A percentile compares a stretch with the other conserved stretches of the same genome.
Conservation (phyloP, 306 rosid species). For the Hippophae rhamnoides region DNA sequence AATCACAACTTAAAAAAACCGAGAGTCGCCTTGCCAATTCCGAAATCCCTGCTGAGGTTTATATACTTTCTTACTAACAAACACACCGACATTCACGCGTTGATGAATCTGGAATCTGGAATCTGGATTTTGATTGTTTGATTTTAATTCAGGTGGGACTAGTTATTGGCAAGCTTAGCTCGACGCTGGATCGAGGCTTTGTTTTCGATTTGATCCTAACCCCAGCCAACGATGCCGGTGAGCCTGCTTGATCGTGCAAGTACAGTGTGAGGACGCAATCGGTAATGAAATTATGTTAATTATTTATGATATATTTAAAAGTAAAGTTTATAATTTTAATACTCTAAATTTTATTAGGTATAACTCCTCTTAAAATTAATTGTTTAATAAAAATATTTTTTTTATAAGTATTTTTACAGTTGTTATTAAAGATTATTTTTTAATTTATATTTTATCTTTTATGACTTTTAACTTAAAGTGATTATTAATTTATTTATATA, state of each 20-base stretch:
- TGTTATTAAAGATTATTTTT: no score
- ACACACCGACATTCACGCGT: not conserved
- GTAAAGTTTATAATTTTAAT: no score
- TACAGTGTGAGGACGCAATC: no score
- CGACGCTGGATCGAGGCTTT: slow-evolving; percentile 59
- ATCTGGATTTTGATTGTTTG: not conserved
- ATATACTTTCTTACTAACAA: not conserved
- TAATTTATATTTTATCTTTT: no score
- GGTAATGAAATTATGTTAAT: no score
- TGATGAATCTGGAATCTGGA: slow-evolving; percentile 2
- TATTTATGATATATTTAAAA: no score
- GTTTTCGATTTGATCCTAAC: slow-evolving; percentile 70
- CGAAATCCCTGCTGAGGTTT: slow-evolving; percentile 45
- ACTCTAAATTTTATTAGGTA: no score
- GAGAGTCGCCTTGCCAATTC: slow-evolving; percentile 72
- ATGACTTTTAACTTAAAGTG: no score
- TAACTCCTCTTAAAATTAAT: no score
- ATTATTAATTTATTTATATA: no score
- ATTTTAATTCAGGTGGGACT: slow-evolving; percentile 59
- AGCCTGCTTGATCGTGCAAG: slow-evolving; percentile 26
- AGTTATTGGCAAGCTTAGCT: slow-evolving; percentile 63
- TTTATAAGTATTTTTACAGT: no score
- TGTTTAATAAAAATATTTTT: no score
- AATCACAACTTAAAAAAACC: slow-evolving; percentile 46
- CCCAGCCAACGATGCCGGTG: slow-evolving; percentile 62